Conservation (phyloP, 306 rosid genomes). For the Morella rubra region DNA sequence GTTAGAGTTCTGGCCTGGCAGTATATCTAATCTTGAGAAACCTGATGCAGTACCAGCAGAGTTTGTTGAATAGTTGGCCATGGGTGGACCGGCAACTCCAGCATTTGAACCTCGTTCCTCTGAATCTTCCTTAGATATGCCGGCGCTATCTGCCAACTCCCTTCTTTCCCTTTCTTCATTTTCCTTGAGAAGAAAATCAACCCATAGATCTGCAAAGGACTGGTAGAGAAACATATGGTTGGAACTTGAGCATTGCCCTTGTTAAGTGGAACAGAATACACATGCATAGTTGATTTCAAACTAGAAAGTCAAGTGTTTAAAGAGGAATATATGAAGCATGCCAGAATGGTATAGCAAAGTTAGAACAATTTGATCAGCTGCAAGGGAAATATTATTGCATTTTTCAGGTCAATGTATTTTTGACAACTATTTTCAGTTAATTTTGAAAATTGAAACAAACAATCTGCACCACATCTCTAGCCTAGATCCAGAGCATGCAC, state of each 20-base stretch:
- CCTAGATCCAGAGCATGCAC: not conserved
- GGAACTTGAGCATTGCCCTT: not conserved
- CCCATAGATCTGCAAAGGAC: slow-evolving; percentile 99
- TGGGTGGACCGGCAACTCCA: slow-evolving; percentile 12
- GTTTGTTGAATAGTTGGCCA: slow-evolving; percentile 39
- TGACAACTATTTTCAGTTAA: not conserved
- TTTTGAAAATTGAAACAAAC: no score
- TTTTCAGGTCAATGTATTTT: not conserved
- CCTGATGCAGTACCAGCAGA: slow-evolving; percentile 30
- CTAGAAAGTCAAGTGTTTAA: not conserved
- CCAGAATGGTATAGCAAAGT: not conserved
- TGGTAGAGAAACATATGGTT: slow-evolving; percentile 35
- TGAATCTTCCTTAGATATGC: slow-evolving; percentile 42
- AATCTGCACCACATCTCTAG: not conserved
- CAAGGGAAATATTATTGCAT: not conserved
- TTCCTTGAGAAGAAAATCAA: slow-evolving; percentile 96
- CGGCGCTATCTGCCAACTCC: slow-evolving; percentile 46
- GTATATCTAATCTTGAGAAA: slow-evolving; percentile 32
- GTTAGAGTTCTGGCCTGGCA: slow-evolving; percentile 42
- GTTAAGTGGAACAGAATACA: not conserved
- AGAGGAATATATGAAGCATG: not conserved
- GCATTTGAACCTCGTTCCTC: slow-evolving; percentile 32
- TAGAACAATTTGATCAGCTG: not conserved
- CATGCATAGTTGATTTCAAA: not conserved
- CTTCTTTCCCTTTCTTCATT: slow-evolving; percentile 80